A percentile compares a stretch with the other conserved stretches of the same genome.
phyloP scores from a whole-genome alignment of 148 eudicot genomes.

The Vaccinium corymbosum region DNA sequence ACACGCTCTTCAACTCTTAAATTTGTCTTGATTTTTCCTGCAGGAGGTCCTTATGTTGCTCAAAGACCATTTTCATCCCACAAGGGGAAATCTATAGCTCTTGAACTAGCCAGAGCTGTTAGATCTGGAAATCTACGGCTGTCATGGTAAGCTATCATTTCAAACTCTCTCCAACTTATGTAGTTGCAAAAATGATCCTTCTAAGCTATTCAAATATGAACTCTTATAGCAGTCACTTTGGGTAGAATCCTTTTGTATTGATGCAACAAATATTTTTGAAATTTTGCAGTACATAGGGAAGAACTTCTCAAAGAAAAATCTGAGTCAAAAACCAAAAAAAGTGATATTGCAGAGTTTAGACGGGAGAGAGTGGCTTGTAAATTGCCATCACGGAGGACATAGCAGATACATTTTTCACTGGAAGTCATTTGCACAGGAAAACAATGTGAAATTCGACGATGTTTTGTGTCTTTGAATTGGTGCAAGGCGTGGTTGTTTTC shows the following conservation, averaged over 20 bases:
- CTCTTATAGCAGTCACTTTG: background rate
- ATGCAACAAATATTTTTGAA: background rate
- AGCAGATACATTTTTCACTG: background rate
- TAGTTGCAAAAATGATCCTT: background rate
- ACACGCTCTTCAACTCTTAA: background rate
- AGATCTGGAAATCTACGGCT: background rate
- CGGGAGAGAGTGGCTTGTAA: slow-evolving; percentile 11
- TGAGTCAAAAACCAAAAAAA: background rate
- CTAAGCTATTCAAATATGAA: background rate
- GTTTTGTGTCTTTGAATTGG: slow-evolving; percentile 32
- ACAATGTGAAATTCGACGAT: slow-evolving; percentile 28
- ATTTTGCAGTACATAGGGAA: slow-evolving; percentile 11
- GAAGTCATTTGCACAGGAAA: slow-evolving; percentile 26
- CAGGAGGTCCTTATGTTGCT: background rate
- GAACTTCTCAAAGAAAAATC: background rate
- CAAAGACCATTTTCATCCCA: background rate
- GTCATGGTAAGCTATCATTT: background rate
- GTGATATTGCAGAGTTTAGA: background rate
- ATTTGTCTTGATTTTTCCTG: background rate
- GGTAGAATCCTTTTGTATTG: background rate
- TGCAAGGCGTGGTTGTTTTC: no score
- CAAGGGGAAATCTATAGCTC: background rate
- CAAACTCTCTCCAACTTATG: background rate
- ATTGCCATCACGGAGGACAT: background rate
- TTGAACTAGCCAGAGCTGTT: background rate